Base-by-base conservation (phyloP, 148 eudicot species). In the Agrostemma githago region DNA sequence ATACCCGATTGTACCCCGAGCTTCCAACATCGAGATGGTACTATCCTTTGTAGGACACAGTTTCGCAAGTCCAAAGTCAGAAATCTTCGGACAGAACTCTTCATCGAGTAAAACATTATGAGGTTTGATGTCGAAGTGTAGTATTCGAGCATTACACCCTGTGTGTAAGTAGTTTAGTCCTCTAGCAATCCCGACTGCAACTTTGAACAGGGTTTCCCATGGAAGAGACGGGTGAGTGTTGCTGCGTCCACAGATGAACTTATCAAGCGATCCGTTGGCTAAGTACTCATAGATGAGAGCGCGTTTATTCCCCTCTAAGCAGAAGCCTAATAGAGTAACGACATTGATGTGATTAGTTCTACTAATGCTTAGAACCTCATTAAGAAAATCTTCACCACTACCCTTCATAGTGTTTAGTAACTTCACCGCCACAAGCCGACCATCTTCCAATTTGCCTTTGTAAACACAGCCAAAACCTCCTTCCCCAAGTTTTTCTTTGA, bases 381-480 rank as follows among this genome's bases (percentile, higher is more conserved):
- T 89, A 83, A 68, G 83, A 85, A 78, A 78, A 1, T 78, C 81
- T 44, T 66, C 68, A 4, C 68, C 77, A 17, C 67, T 15, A 61
- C 77, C 68, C 59, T 72, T 67, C 53, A 72, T 44, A 2, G 7
- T 38, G 15, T 78, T 78, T 40, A 90, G 62, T 8, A 88, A 79
- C 79, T 92, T 92, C 5, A 92, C 91, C 16, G 97, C 97, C 61
- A 90, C 89, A 21, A 46, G 38, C 5, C 90, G 88, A 3, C 93
- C 88, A 74, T 92, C 92, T 0, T 60, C 68, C 15, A 86, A 83
- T 71, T 67, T 67, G 67, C 96, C 93, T 59, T 88, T 83, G 79
- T 88, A 92, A 41, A 92, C 97, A 2, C 72, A 58, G 6, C 97
- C 97, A 72, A 78, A 90, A 51, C 97, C 97, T 66, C 97, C 97